Percentiles rank a stretch among this genome's conserved stretches.
Evolutionary conservation across 257 asterid genomes (phyloP).

Genomic region (Rauvolfia tetraphylla): DNA sequence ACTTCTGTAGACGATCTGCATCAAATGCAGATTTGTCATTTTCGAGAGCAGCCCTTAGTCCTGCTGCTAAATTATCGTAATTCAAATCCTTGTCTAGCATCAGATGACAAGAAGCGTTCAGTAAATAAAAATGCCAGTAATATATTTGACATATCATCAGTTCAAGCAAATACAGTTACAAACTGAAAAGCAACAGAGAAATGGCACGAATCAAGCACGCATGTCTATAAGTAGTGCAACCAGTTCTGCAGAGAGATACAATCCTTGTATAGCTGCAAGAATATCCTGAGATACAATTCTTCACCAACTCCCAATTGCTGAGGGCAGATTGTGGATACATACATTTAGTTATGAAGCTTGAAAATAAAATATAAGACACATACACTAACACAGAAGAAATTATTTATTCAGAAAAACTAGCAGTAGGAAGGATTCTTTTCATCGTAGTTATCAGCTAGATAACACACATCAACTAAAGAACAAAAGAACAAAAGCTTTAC

Average conservation of each 20-base stretch:
- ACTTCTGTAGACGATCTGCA: constrained; percentile 85
- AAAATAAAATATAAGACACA: no score
- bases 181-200: not conserved
- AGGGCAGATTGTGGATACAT: no score
- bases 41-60: constrained; percentile 74
- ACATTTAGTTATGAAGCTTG: no score
- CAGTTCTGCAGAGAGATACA: not conserved
- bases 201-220: not conserved
- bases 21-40: constrained; percentile 80
- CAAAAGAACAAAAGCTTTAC: not conserved
- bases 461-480: not conserved
- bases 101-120: not conserved
- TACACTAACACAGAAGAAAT: not conserved
- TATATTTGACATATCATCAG: not conserved
- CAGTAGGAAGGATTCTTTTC: not conserved
- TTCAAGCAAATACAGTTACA: not conserved
- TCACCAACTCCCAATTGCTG: no score
- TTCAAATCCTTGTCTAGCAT: constrained; percentile 71
- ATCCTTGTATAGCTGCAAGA: not conserved
- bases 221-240: not conserved
- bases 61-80: constrained; percentile 86
- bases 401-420: not conserved
- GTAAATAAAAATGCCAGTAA: not conserved
- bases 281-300: not conserved
- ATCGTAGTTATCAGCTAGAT: not conserved